Conservation (phyloP, 495 filamentous ascomycete species). For the Clohesyomyces aquaticus region DNA sequence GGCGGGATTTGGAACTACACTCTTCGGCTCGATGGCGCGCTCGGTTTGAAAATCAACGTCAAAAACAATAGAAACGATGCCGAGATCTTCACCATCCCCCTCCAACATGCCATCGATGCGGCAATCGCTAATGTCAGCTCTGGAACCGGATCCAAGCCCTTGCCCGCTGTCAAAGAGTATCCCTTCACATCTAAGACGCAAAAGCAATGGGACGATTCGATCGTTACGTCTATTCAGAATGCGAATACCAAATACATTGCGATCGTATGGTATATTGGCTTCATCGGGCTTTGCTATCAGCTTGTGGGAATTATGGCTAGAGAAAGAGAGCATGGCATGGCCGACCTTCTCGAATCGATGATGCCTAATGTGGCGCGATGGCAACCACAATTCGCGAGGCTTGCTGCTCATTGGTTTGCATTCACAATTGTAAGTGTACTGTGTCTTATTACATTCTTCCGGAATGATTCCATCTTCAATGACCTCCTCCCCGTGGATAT, state of each 20-base stretch:
- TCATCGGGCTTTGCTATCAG: slow-evolving; percentile 75
- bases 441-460: no score
- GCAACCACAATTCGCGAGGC: slow-evolving; percentile 68
- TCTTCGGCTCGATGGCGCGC: slow-evolving; percentile 65
- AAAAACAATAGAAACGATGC: slow-evolving; percentile 62
- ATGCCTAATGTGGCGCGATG: slow-evolving; percentile 68
- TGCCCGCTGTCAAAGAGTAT: slow-evolving; percentile 61
- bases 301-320: slow-evolving; percentile 74
- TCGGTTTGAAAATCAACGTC: slow-evolving; percentile 61
- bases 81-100: slow-evolving; percentile 70
- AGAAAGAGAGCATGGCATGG: slow-evolving; percentile 79
- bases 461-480: no score
- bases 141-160: slow-evolving; percentile 27
- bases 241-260: slow-evolving; percentile 65
- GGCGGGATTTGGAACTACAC: slow-evolving; percentile 79
- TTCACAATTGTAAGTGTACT: slow-evolving; percentile 56
- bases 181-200: slow-evolving; percentile 69
- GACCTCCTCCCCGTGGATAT: no score
- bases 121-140: slow-evolving; percentile 61
- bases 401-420: slow-evolving; percentile 68
- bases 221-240: slow-evolving; percentile 65
- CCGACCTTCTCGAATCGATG: slow-evolving; percentile 79
- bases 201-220: slow-evolving; percentile 60
- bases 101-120: slow-evolving; percentile 73
- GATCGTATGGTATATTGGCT: slow-evolving; percentile 65